Percentiles rank a stretch among this genome's conserved stretches.
Conservation (phyloP, 2,329 filamentous ascomycete genomes). For the Colletotrichum sp. region DNA sequence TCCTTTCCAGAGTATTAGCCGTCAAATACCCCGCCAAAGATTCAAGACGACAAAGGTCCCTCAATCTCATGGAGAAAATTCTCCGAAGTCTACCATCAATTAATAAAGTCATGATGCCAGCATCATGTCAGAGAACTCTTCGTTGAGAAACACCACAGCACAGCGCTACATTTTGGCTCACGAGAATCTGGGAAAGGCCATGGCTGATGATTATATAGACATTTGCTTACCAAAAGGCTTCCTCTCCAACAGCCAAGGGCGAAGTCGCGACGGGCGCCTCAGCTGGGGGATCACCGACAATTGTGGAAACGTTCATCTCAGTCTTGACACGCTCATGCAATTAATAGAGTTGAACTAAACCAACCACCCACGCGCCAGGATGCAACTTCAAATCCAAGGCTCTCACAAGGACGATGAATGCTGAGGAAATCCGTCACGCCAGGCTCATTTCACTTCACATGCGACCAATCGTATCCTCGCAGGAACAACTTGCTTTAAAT, state of each 20-base stretch:
- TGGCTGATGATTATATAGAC: neutral
- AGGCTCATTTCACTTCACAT: neutral
- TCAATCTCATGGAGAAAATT: fast-evolving
- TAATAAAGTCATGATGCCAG: neutral
- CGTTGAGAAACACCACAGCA: no score
- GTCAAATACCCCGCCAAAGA: fast-evolving
- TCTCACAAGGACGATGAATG: neutral
- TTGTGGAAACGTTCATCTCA: neutral
- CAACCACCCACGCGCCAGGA: neutral
- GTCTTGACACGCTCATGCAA: constrained; percentile 2
- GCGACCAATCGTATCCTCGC: neutral
- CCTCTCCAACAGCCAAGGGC: neutral
- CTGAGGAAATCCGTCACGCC: neutral
- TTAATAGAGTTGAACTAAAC: neutral
- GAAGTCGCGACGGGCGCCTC: neutral
- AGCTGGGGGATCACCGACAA: fast-evolving
- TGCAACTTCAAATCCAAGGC: neutral
- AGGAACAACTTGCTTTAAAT: neutral
- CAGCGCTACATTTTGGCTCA: no score
- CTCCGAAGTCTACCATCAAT: fast-evolving
- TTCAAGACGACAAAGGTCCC: fast-evolving
- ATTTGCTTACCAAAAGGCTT: neutral
- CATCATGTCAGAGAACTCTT: no score
- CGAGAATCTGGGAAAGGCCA: no score
- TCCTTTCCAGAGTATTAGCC: neutral